phyloP scores from a whole-genome alignment of 768 basidiomycete genomes.

The Suillus subalutaceus region DNA sequence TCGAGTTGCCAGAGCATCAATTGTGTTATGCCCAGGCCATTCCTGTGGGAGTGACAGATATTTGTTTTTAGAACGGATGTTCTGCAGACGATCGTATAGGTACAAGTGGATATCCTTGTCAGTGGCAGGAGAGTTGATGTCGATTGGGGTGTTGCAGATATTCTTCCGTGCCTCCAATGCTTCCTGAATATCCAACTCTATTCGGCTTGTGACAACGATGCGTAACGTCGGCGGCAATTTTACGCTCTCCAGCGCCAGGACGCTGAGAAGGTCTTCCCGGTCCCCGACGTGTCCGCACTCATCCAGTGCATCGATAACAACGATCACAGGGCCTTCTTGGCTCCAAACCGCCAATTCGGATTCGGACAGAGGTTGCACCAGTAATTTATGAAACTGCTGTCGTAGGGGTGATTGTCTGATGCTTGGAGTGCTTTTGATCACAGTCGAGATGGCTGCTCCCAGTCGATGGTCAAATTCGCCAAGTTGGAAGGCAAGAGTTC shows the following conservation, averaged over 20 bases:
- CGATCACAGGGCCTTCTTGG: slow-evolving; percentile 30
- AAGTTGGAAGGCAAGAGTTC: slow-evolving; percentile 39
- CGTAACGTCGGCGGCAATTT: slow-evolving; percentile 28
- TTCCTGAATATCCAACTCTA: slow-evolving; percentile 31
- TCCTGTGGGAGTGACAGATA: slow-evolving; percentile 28
- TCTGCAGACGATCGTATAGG: slow-evolving; percentile 28
- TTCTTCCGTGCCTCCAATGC: slow-evolving; percentile 17
- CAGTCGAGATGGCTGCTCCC: slow-evolving; percentile 26
- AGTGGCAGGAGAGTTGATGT: slow-evolving; percentile 29
- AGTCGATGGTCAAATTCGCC: slow-evolving; percentile 35
- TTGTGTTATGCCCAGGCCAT: slow-evolving; percentile 30
- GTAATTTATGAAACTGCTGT: slow-evolving; percentile 36
- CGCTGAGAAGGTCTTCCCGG: slow-evolving; percentile 31
- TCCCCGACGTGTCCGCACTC: slow-evolving; percentile 31
- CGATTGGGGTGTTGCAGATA: slow-evolving; percentile 25
- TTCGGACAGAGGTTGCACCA: slow-evolving; percentile 34
- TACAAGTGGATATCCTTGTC: slow-evolving; percentile 28
- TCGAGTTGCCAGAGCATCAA: slow-evolving; percentile 24
- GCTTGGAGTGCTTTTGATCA: slow-evolving; percentile 29
- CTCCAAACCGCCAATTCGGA: slow-evolving; percentile 16
- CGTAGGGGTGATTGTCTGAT: slow-evolving; percentile 32
- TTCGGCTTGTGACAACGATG: slow-evolving; percentile 36
- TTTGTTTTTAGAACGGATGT: slow-evolving; percentile 30
- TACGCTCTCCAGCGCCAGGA: slow-evolving; percentile 27
- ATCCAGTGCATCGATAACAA: slow-evolving; percentile 40